phyloP scores from a whole-genome alignment of 2,329 filamentous ascomycete species.

The Grosmannia huntii region DNA sequence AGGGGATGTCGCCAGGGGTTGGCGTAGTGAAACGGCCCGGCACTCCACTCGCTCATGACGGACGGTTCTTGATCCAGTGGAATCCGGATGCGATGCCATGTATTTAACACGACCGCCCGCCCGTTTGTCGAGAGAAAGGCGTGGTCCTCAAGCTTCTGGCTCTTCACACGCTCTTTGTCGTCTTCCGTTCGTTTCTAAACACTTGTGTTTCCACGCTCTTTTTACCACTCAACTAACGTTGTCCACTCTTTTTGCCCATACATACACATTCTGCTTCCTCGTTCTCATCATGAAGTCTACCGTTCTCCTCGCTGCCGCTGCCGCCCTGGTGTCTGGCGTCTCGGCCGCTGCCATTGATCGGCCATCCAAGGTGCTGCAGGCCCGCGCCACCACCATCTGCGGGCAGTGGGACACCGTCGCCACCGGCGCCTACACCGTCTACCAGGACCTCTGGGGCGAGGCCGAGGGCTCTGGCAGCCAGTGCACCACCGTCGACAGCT shows the following conservation, averaged over 20 bases:
- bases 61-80: neutral
- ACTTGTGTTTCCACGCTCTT: too few relatives aligned
- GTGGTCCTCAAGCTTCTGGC: too few relatives aligned
- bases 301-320: neutral
- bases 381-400: slow-evolving; percentile 8
- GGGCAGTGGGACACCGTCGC: slow-evolving; percentile 9
- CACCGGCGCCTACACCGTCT: slow-evolving; percentile 30
- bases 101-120: too few relatives aligned
- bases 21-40: neutral
- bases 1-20: neutral
- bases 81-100: neutral
- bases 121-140: too few relatives aligned
- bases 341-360: neutral
- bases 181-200: too few relatives aligned
- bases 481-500: slow-evolving; percentile 27
- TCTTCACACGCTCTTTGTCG: too few relatives aligned
- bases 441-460: slow-evolving; percentile 40
- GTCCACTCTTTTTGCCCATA: neutral
- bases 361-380: slow-evolving; percentile 2
- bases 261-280: neutral
- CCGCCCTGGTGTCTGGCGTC: slow-evolving; percentile 1
- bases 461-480: slow-evolving; percentile 24
- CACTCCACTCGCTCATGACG: neutral
- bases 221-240: too few relatives aligned
- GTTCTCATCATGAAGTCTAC: neutral